These are phyloP conservation scores for Cyberlindnera maritima DNA, from an alignment of 805 yeast genomes.

Conservation along the genomic window DNA sequence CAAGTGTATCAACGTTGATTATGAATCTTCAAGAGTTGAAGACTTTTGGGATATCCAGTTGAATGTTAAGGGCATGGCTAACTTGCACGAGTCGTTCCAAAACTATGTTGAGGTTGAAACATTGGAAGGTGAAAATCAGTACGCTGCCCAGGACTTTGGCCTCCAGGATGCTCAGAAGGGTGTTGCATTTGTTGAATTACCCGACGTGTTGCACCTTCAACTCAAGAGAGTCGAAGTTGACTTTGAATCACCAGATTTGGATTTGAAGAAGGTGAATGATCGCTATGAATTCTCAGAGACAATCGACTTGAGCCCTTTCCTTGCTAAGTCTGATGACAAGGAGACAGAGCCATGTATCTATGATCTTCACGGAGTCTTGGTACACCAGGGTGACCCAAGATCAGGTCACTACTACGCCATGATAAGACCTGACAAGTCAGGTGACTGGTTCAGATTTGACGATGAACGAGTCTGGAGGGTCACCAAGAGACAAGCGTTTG, in stretches of 20 bases:
- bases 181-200: slow-evolving; percentile 85
- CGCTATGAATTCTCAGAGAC: slow-evolving; percentile 83
- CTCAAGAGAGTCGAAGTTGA: slow-evolving; percentile 94
- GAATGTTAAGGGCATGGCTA: slow-evolving; percentile 80
- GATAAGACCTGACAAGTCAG: slow-evolving; percentile 72
- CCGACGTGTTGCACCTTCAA: slow-evolving; percentile 91
- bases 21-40: slow-evolving; percentile 86
- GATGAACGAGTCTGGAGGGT: slow-evolving; percentile 93
- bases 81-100: slow-evolving; percentile 71
- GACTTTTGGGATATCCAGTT: slow-evolving; percentile 98
- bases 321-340: slow-evolving; percentile 50
- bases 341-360: slow-evolving; percentile 66
- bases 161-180: slow-evolving; percentile 97
- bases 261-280: slow-evolving; percentile 90
- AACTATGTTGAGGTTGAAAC: slow-evolving; percentile 87
- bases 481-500: slow-evolving; percentile 79
- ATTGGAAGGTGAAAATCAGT: slow-evolving; percentile 92
- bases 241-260: slow-evolving; percentile 49
- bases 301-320: slow-evolving; percentile 75
- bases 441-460: slow-evolving; percentile 87
- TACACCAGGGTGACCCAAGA: slow-evolving; percentile 93
- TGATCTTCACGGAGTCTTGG: slow-evolving; percentile 87
- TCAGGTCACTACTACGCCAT: slow-evolving; percentile 96
- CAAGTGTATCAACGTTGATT: slow-evolving; percentile 88
- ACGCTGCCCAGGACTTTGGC: slow-evolving; percentile 86